Conservation (phyloP, 352 stramenopile genomes). For the Globisporangium cylindrosporum region DNA sequence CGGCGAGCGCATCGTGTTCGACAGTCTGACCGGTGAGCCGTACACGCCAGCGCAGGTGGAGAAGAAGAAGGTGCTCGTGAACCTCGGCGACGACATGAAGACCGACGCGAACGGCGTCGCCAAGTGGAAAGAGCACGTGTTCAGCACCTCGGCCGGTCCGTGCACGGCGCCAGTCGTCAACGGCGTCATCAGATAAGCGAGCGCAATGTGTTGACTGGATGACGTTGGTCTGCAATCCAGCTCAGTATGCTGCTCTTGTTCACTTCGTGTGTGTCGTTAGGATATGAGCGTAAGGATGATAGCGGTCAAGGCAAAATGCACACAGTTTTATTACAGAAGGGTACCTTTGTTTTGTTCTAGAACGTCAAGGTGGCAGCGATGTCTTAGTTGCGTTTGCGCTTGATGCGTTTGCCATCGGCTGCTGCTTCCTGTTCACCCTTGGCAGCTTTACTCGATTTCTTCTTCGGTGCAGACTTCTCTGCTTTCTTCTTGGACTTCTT, state of each 20-base stretch:
- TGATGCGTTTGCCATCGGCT: constrained; percentile 18
- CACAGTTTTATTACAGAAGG: constrained; percentile 14
- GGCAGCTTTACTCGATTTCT: background rate
- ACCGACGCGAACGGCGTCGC: constrained; percentile 73
- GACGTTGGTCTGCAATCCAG: background rate
- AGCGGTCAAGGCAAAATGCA: background rate
- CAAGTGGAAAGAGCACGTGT: constrained; percentile 82
- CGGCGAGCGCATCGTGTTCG: constrained; percentile 75
- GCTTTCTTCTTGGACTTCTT: constrained; percentile 43
- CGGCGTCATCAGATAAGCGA: constrained; percentile 72
- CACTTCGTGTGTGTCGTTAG: background rate
- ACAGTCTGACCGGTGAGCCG: constrained; percentile 62
- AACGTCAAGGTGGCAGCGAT: background rate
- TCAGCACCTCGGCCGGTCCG: constrained; percentile 66
- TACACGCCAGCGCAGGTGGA: constrained; percentile 82
- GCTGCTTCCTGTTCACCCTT: background rate
- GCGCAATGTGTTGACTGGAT: background rate
- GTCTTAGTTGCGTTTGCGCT: constrained; percentile 37
- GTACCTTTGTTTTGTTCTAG: background rate
- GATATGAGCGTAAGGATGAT: background rate
- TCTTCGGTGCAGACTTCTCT: constrained; percentile 14
- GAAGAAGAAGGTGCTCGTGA: constrained; percentile 88
- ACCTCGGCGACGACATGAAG: constrained; percentile 78
- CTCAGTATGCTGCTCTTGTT: background rate
- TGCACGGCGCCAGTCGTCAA: constrained; percentile 73